These are phyloP conservation scores for Batkoa obscura DNA, from an alignment of 371 early-diverging fungal genomes.

Conservation along the genomic window DNA sequence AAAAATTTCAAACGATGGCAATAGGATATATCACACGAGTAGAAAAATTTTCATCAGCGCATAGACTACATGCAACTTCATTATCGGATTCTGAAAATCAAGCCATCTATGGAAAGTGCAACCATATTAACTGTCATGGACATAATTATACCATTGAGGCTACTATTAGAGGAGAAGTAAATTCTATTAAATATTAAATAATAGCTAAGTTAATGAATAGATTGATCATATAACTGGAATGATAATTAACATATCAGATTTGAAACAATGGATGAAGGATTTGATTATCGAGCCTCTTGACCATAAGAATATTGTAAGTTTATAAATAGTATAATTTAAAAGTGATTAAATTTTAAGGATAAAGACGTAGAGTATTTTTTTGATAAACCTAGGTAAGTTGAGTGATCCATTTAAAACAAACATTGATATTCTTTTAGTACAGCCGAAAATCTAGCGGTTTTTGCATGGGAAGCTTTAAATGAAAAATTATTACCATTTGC, in stretches of 20 bases:
- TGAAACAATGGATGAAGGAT: constrained; percentile 50
- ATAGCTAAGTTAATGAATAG: constrained; percentile 7
- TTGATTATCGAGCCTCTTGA: constrained; percentile 53
- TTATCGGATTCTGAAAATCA: constrained; percentile 35
- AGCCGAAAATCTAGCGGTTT: constrained; percentile 75
- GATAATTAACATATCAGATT: constrained; percentile 62
- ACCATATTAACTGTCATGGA: constrained; percentile 61
- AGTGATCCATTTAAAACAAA: neutral
- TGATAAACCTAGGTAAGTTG: constrained; percentile 26
- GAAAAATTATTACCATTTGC: constrained; percentile 17
- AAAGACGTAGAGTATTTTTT: constrained; percentile 55
- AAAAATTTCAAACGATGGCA: neutral
- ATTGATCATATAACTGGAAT: constrained; percentile 55
- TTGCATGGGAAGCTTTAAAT: constrained; percentile 48
- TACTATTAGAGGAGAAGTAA: constrained; percentile 40
- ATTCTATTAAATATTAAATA: neutral
- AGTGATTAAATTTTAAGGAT: constrained; percentile 22
- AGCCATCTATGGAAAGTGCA: constrained; percentile 68
- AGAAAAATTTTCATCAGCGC: constrained; percentile 68
- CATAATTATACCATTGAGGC: constrained; percentile 79
- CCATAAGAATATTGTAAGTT: constrained; percentile 55
- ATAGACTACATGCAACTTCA: constrained; percentile 52
- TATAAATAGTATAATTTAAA: neutral
- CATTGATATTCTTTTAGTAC: constrained; percentile 27
- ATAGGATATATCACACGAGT: constrained; percentile 45